Evolutionary conservation across 108 stramenopile genomes (phyloP).

Genomic region (Fistulifera pelliculosa): DNA sequence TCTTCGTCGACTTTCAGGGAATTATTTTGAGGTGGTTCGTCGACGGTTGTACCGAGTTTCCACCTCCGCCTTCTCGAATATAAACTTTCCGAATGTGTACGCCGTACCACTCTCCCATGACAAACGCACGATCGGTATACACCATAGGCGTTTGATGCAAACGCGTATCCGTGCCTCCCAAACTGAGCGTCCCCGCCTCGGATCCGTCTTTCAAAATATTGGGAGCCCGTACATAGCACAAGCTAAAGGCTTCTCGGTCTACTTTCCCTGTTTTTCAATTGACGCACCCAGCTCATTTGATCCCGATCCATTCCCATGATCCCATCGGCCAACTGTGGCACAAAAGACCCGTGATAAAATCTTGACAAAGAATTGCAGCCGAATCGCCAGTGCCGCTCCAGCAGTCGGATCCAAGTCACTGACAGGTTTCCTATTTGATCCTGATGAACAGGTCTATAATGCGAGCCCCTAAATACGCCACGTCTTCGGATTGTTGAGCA

Average conservation of each 20-base stretch:
- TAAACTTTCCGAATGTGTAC: constrained; percentile 65
- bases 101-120: constrained; percentile 50
- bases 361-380: constrained; percentile 91
- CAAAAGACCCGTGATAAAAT: constrained; percentile 85
- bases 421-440: constrained; percentile 16
- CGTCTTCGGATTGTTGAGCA: constrained; percentile 61
- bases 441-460: constrained; percentile 23
- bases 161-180: constrained; percentile 77
- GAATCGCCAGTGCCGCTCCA: constrained; percentile 42
- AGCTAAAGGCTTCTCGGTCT: constrained; percentile 29
- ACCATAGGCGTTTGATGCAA: constrained; percentile 76
- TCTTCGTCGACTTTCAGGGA: constrained; percentile 13
- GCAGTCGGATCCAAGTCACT: constrained; percentile 35
- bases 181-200: constrained; percentile 68
- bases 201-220: constrained; percentile 42
- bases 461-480: constrained; percentile 65
- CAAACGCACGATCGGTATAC: constrained; percentile 20
- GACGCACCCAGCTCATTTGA: constrained; percentile 44
- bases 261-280: constrained; percentile 44
- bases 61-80: constrained; percentile 34
- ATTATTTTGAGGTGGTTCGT: constrained; percentile 13
- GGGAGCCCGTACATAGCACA: constrained; percentile 55
- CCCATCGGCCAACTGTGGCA: constrained; percentile 93
- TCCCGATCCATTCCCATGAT: constrained; percentile 87
- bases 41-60: constrained; percentile 9